phyloP scores from a whole-genome alignment of 2,329 filamentous ascomycete genomes.

The Ampelomyces quisqualis region DNA sequence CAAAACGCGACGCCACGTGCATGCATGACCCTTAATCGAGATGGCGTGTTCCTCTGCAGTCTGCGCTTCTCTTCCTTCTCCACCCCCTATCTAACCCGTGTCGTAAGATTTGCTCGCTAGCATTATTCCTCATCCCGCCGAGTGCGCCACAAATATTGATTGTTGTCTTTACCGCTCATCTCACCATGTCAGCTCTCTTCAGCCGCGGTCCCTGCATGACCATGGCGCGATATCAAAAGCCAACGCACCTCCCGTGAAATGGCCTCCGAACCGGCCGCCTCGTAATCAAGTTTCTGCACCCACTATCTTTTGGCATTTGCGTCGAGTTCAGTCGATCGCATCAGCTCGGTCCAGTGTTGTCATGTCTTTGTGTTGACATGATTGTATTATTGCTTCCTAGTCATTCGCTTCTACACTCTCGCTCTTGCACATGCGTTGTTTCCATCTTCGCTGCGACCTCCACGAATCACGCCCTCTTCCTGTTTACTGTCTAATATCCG shows the following conservation, averaged over 20 bases:
- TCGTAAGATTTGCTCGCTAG: slow-evolving; percentile 5
- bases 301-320: slow-evolving; percentile 11
- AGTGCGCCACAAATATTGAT: slow-evolving; percentile 3
- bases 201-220: slow-evolving; percentile 17
- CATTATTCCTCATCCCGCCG: neutral
- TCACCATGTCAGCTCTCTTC: slow-evolving; percentile 15
- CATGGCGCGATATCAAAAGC: slow-evolving; percentile 21
- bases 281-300: slow-evolving; percentile 11
- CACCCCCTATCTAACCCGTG: slow-evolving; percentile 10
- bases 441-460: slow-evolving; percentile 1
- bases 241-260: slow-evolving; percentile 17
- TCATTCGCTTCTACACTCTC: slow-evolving; percentile 4
- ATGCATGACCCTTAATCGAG: slow-evolving; percentile 4
- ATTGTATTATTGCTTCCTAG: too few species aligned
- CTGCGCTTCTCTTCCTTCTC: slow-evolving; percentile 4
- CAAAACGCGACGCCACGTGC: neutral
- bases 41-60: too few species aligned
- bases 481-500: slow-evolving; percentile 13
- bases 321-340: slow-evolving; percentile 4
- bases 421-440: neutral
- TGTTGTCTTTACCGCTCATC: slow-evolving; percentile 7
- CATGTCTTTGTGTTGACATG: slow-evolving; percentile 7
- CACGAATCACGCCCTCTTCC: slow-evolving; percentile 1
- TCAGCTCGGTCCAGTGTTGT: slow-evolving; percentile 10
- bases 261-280: slow-evolving; percentile 8